These are phyloP conservation scores for Salvia hispanica DNA, from an alignment of 257 asterid genomes.

Conservation along the genomic window DNA sequence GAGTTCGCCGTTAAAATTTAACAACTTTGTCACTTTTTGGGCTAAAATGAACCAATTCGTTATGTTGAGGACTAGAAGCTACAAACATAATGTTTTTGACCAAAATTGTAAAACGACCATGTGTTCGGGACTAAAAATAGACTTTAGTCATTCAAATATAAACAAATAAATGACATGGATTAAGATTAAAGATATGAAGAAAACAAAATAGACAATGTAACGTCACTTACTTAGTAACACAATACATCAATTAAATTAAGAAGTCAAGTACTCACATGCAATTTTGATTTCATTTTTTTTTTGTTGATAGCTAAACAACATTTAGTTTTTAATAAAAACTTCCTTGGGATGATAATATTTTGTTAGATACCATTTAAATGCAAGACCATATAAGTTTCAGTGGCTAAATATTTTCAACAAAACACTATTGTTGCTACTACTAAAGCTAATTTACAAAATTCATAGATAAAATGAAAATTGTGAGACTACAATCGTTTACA, in stretches of 20 bases:
- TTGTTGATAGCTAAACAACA: constrained; percentile 4
- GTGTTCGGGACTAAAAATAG: no score
- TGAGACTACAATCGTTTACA: no score
- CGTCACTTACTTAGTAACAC: not conserved
- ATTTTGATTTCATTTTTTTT: not conserved
- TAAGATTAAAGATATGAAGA: not conserved
- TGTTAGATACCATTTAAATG: not conserved
- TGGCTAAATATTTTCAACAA: not conserved
- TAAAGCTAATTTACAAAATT: not conserved
- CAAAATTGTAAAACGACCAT: no score
- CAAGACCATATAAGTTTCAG: not conserved
- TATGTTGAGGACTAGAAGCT: no score
- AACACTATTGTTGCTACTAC: not conserved
- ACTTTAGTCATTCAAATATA: not conserved
- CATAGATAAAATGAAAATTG: no score
- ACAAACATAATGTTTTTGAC: no score
- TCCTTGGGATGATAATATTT: no score
- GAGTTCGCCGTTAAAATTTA: no score
- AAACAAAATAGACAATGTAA: not conserved
- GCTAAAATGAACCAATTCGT: no score
- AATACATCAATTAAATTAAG: not conserved
- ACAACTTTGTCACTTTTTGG: no score
- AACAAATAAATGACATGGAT: not conserved
- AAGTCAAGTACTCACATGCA: not conserved
- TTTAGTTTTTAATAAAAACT: not conserved